phyloP scores from a whole-genome alignment of 306 rosid genomes.

The Cicer pinnatifidum region DNA sequence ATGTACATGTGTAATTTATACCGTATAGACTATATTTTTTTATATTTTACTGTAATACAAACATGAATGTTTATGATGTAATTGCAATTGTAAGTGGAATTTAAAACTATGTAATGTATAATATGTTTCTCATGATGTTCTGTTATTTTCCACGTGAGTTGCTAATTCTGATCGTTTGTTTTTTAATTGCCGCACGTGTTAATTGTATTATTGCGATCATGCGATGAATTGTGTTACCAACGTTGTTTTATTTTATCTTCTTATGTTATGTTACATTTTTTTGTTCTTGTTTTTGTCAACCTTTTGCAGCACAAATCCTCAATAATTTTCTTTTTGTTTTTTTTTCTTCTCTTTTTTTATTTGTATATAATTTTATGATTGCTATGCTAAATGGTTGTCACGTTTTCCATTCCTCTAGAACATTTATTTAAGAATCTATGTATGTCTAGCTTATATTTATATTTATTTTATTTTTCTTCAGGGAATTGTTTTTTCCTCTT shows the following conservation, averaged over 20 bases:
- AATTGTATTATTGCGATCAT: slow-evolving; percentile 22
- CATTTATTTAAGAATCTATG: slow-evolving; percentile 3
- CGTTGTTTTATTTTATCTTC: not conserved
- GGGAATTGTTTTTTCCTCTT: slow-evolving; percentile 36
- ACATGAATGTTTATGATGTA: no score
- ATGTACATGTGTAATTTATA: no score
- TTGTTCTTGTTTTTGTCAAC: not conserved
- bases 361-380: not conserved
- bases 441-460: not conserved
- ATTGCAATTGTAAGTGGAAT: no score
- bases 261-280: not conserved
- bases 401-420: not conserved
- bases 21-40: no score
- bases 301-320: slow-evolving; percentile 11
- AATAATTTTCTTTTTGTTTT: not conserved
- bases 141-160: slow-evolving; percentile 29
- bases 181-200: slow-evolving; percentile 35
- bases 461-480: slow-evolving; percentile 37
- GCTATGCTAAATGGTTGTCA: not conserved
- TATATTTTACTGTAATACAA: no score
- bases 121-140: not conserved
- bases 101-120: not conserved
- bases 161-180: slow-evolving; percentile 19
- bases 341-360: not conserved
- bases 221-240: slow-evolving; percentile 11